phyloP scores from a whole-genome alignment of 2,329 filamentous ascomycete genomes.

The Fusarium sp. region DNA sequence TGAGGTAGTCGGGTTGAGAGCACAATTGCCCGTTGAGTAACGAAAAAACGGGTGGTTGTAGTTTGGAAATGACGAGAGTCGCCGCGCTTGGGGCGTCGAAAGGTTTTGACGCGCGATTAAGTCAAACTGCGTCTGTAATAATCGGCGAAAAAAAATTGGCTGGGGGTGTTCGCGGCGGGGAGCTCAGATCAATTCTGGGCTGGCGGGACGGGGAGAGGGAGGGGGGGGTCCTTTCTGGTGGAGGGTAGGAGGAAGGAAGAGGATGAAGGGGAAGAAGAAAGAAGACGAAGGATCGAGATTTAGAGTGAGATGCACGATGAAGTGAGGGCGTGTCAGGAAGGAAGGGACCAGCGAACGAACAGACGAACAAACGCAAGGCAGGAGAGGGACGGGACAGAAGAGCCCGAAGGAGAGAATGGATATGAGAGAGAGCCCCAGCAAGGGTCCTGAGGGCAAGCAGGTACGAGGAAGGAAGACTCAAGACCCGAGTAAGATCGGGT shows the following conservation, averaged over 20 bases:
- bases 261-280: slow-evolving; percentile 17
- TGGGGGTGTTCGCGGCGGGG: slow-evolving; percentile 43
- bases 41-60: slow-evolving; percentile 25
- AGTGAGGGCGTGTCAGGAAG: slow-evolving; percentile 39
- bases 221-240: slow-evolving; percentile 7
- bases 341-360: background rate
- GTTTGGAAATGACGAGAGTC: slow-evolving; percentile 38
- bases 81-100: slow-evolving; percentile 48
- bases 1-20: background rate
- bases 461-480: slow-evolving; percentile 7
- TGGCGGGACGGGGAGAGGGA: slow-evolving; percentile 14
- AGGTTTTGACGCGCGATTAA: slow-evolving; percentile 51
- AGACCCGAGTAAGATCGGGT: slow-evolving; percentile 1
- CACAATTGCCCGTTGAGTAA: slow-evolving; percentile 6
- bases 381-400: slow-evolving; percentile 5
- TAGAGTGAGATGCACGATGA: slow-evolving; percentile 39
- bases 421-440: slow-evolving; percentile 4
- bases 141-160: slow-evolving; percentile 39
- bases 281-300: slow-evolving; percentile 40
- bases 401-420: slow-evolving; percentile 16
- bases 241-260: slow-evolving; percentile 13
- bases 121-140: slow-evolving; percentile 45
- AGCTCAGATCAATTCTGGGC: slow-evolving; percentile 45
- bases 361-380: slow-evolving; percentile 7
- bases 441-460: slow-evolving; percentile 1